Percentiles rank a stretch among this genome's conserved stretches.
Conservation (phyloP, 2,329 filamentous ascomycete species). For the Pezicula rhizophila region DNA sequence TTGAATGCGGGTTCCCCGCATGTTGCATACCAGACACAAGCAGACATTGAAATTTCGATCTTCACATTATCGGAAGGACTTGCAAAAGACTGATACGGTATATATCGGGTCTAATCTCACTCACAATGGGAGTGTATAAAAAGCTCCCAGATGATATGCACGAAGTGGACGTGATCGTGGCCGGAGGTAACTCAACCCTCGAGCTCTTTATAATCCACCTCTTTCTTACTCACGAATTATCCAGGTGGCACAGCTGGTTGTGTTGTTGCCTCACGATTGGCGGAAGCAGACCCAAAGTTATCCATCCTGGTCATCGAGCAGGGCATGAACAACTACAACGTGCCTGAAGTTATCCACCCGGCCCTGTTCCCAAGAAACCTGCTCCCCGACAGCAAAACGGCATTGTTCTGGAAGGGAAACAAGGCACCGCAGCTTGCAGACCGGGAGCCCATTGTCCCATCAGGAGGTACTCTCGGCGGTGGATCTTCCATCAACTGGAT, state of each 20-base stretch:
- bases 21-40: no score
- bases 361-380: constrained; percentile 38
- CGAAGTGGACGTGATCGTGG: constrained; percentile 5
- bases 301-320: constrained; percentile 44
- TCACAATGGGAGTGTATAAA: constrained; percentile 3
- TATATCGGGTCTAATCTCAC: no score
- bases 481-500: constrained; percentile 32
- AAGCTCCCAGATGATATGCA: constrained; percentile 2
- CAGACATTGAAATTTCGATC: no score
- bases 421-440: constrained; percentile 34
- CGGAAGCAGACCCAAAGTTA: constrained; percentile 36
- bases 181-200: constrained; percentile 2
- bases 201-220: neutral
- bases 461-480: constrained; percentile 38
- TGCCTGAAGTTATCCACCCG: constrained; percentile 38
- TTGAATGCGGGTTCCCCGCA: no score
- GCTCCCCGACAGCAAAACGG: constrained; percentile 35
- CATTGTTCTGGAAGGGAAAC: constrained; percentile 38
- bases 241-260: constrained; percentile 36
- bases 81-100: no score
- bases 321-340: constrained; percentile 41
- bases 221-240: neutral
- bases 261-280: constrained; percentile 37
- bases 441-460: constrained; percentile 25
- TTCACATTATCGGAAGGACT: no score